Evolutionary conservation across 108 stramenopile species (phyloP), one percentile per base, ranked within the genome.

Genomic region (Poteriospumella lacustris): DNA sequence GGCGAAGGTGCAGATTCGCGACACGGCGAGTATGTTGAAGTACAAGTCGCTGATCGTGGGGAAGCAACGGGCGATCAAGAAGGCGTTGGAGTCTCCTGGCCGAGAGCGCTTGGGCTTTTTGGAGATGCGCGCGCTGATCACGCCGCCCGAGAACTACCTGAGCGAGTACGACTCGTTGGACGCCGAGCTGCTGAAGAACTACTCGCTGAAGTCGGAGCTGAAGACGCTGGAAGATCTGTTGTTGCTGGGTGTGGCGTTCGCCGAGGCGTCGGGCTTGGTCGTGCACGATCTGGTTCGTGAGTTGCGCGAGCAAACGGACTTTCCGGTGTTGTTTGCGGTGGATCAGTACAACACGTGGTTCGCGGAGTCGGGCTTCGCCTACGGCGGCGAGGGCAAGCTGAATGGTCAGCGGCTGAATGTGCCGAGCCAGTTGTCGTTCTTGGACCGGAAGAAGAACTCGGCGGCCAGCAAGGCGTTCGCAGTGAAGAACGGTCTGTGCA

Each of bases 271-370:
- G 31, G 60, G 60, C 9, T 19, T 31, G 3, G 60, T 24, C 9
- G 28, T 64, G 9, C 28, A 34, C 31, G 60, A 64, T 24, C 31
- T 64, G 3, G 36, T 64, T 9, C 33, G 3, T 33, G 60, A 64
- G 60, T 64, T 64, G 24, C 15, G 31, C 5, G 3, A 24, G 5
- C 9, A 34, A 5, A 34, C 28, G 31, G 24, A 64, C 36, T 3
- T 31, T 24, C 60, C 60, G 9, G 31, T 64, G 15, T 24, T 64
- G 3, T 31, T 64, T 24, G 60, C 60, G 28, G 31, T 64, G 28
- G 60, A 64, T 64, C 33, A 24, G 3, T 64, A 64, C 31, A 64
- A 64, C 24, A 64, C 60, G 9, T 64, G 60, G 60, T 9, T 31
- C 9, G 31, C 5, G 5, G 5, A 19, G 5, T 5, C 60, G 28